Evolutionary conservation across 805 yeast species (phyloP).

Genomic region (Metschnikowia anglica): DNA sequence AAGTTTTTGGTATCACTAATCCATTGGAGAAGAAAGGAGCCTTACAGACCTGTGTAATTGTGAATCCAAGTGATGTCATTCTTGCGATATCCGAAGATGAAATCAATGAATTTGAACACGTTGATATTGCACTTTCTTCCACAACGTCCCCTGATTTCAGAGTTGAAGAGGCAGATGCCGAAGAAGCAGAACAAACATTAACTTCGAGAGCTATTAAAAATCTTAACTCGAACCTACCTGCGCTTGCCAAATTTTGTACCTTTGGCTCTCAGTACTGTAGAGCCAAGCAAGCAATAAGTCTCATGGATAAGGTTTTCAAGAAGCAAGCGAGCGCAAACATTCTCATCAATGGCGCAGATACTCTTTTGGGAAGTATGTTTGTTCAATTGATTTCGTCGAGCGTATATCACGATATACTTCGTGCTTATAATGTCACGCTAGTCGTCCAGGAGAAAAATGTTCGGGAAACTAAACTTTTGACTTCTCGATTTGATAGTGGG

Average conservation of each 20-base stretch:
- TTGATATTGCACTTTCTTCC: conserved; percentile 28
- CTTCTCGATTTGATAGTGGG: conserved; percentile 21
- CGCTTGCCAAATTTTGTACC: conserved; percentile 33
- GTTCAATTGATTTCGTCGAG: conserved; percentile 35
- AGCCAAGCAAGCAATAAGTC: conserved; percentile 36
- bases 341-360: conserved; percentile 45
- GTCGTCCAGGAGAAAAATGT: conserved; percentile 28
- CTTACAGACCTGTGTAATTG: conserved; percentile 52
- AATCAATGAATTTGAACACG: conserved; percentile 20
- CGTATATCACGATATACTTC: conserved; percentile 23
- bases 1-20: conserved; percentile 60
- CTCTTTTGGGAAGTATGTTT: conserved; percentile 37
- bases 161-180: conserved; percentile 10
- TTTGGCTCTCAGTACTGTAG: conserved; percentile 38
- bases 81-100: conserved; percentile 29
- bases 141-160: conserved; percentile 9
- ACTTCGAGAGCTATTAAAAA: neutral
- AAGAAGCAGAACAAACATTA: neutral
- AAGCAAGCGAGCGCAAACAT: conserved; percentile 26
- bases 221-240: conserved; percentile 20
- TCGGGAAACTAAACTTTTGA: conserved; percentile 23
- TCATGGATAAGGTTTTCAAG: conserved; percentile 21
- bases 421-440: conserved; percentile 30
- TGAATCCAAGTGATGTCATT: conserved; percentile 45
- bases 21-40: conserved; percentile 57